Conservation (phyloP, 768 basidiomycete genomes). For the Trametes cubensis region DNA sequence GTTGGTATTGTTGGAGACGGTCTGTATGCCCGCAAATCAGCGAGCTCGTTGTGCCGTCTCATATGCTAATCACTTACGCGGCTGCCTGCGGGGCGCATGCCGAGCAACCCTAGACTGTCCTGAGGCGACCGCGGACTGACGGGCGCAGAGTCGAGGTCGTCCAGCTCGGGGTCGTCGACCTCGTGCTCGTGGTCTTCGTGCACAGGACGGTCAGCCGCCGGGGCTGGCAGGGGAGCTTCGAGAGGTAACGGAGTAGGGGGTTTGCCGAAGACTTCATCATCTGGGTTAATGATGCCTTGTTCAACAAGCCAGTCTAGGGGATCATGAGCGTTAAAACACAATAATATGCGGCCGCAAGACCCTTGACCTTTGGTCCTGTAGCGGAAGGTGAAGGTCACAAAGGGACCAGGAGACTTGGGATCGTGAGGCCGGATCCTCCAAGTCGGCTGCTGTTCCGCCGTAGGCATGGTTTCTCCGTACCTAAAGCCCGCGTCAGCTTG, state of each 20-base stretch:
- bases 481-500: conserved; percentile 34
- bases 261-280: background rate
- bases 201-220: background rate
- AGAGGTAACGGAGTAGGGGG: conserved; percentile 1
- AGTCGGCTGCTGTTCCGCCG: conserved; percentile 51
- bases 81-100: conserved; percentile 4
- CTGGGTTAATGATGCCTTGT: conserved; percentile 28
- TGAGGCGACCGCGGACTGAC: background rate
- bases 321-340: conserved; percentile 6
- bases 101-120: background rate
- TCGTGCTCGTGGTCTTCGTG: background rate
- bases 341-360: background rate
- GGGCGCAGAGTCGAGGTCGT: background rate
- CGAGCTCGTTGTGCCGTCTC: no score
- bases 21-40: background rate
- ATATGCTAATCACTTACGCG: conserved; percentile 5
- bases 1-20: conserved; percentile 5
- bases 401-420: conserved; percentile 43
- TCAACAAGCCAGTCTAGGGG: conserved; percentile 27
- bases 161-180: background rate
- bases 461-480: conserved; percentile 47
- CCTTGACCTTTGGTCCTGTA: conserved; percentile 57
- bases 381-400: conserved; percentile 68
- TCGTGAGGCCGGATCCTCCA: conserved; percentile 58
- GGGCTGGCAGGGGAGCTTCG: background rate